A percentile compares a stretch with the other conserved stretches of the same genome.
These are phyloP conservation scores for Aspergillus cejpii DNA, from an alignment of 2,329 filamentous ascomycete genomes.

Conservation along the genomic window DNA sequence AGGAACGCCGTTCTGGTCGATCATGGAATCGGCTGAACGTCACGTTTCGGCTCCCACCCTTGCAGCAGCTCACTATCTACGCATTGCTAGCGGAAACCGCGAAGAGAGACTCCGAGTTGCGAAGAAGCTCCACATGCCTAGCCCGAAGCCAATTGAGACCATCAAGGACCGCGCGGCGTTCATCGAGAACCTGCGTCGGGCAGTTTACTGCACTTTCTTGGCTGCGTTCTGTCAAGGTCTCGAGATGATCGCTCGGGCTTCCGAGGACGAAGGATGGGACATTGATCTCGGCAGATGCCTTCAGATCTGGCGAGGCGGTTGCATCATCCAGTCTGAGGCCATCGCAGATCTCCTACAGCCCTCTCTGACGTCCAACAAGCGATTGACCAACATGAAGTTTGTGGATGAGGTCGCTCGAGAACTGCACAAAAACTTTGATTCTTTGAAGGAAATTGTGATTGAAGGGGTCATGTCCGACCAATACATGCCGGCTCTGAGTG, in stretches of 20 bases:
- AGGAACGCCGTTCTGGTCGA: slow-evolving; percentile 61
- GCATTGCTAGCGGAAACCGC: slow-evolving; percentile 57
- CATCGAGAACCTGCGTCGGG: slow-evolving; percentile 53
- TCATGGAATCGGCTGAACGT: slow-evolving; percentile 54
- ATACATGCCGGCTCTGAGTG: slow-evolving; percentile 54
- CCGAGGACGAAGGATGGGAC: slow-evolving; percentile 54
- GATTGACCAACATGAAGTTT: slow-evolving; percentile 34
- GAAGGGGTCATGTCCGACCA: slow-evolving; percentile 53
- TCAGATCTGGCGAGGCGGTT: slow-evolving; percentile 61
- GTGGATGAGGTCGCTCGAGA: slow-evolving; percentile 48
- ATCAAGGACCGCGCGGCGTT: slow-evolving; percentile 40
- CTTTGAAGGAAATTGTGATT: slow-evolving; percentile 52
- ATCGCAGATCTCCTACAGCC: slow-evolving; percentile 54
- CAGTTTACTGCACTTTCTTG: slow-evolving; percentile 57
- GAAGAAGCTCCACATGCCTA: slow-evolving; percentile 43
- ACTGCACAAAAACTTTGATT: slow-evolving; percentile 45
- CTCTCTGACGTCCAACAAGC: slow-evolving; percentile 19
- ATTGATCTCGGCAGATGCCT: slow-evolving; percentile 38
- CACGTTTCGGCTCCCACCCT: slow-evolving; percentile 61
- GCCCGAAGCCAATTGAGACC: slow-evolving; percentile 30
- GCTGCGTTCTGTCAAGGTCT: slow-evolving; percentile 60
- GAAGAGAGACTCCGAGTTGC: slow-evolving; percentile 49
- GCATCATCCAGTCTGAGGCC: slow-evolving; percentile 63
- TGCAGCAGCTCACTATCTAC: slow-evolving; percentile 56
- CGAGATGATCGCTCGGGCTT: slow-evolving; percentile 55